Evolutionary conservation across 768 basidiomycete species (phyloP).

Genomic region (Mycena metata): DNA sequence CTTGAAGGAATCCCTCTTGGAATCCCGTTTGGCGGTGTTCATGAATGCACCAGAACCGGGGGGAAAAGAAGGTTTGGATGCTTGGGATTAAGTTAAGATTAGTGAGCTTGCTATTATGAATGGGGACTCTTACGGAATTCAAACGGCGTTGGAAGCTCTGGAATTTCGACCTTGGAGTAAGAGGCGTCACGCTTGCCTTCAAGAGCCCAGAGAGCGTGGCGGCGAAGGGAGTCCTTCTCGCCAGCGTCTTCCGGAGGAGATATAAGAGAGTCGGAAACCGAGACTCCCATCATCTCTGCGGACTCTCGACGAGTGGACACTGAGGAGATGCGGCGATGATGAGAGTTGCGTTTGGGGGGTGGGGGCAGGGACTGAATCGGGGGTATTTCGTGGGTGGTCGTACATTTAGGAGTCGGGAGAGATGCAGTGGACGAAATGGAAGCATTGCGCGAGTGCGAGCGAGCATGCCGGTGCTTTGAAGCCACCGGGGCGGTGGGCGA

Average conservation of each 20-base stretch:
- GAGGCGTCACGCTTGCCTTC: conserved; percentile 85
- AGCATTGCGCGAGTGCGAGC: conserved; percentile 80
- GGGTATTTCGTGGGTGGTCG: conserved; percentile 53
- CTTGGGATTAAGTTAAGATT: conserved; percentile 49
- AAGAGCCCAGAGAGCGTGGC: conserved; percentile 86
- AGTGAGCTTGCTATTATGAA: neutral
- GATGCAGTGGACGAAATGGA: conserved; percentile 66
- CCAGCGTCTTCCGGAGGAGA: conserved; percentile 75
- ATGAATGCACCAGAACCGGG: conserved; percentile 55
- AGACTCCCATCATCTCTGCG: conserved; percentile 90
- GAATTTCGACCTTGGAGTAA: conserved; percentile 86
- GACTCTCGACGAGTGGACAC: conserved; percentile 93
- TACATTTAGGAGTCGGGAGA: conserved; percentile 53
- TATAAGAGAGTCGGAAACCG: conserved; percentile 74
- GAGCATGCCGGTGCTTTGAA: conserved; percentile 66
- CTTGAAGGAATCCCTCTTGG: conserved; percentile 88
- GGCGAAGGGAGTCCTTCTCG: conserved; percentile 84
- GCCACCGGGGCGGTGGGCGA: conserved; percentile 53
- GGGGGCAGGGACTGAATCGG: conserved; percentile 47
- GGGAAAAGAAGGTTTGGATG: conserved; percentile 72
- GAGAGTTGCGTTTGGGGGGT: conserved; percentile 76
- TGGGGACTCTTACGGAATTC: conserved; percentile 70
- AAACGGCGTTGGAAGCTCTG: conserved; percentile 77
- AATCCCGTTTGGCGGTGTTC: conserved; percentile 74
- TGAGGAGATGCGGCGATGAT: conserved; percentile 87